Evolutionary conservation across 2,329 filamentous ascomycete species (phyloP).

Genomic region (Fusarium floridanum): DNA sequence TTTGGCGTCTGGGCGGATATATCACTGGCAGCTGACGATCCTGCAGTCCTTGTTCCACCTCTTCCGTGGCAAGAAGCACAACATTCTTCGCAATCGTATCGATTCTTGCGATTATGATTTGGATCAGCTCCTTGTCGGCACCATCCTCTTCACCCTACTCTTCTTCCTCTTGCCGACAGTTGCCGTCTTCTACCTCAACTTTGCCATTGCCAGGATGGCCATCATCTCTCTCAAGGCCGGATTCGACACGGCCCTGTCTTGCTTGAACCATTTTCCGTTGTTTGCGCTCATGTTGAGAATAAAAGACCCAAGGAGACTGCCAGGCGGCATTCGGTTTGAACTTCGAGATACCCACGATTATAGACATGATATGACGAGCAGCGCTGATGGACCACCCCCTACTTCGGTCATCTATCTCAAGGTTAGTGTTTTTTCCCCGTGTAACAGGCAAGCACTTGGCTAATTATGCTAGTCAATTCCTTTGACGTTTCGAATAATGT

Average conservation of each 20-base stretch:
- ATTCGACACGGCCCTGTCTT: conserved; percentile 92
- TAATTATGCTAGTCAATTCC: conserved; percentile 77
- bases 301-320: conserved; percentile 91
- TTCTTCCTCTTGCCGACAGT: conserved; percentile 97
- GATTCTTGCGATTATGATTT: conserved; percentile 99
- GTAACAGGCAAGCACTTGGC: not conserved
- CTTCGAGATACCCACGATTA: conserved; percentile 78
- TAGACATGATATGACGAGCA: conserved; percentile 55
- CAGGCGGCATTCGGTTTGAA: conserved; percentile 90
- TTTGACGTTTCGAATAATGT: conserved; percentile 91
- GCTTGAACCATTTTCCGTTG: conserved; percentile 95
- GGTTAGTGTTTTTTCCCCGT: conserved; percentile 60
- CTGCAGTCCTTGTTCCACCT: conserved; percentile 98
- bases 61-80: conserved; percentile 97
- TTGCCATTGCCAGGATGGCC: conserved; percentile 92
- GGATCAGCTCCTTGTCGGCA: conserved; percentile 94
- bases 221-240: conserved; percentile 94
- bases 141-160: conserved; percentile 93
- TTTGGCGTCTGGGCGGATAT: conserved; percentile 94
- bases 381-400: conserved; percentile 65
- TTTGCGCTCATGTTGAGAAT: conserved; percentile 96
- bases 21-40: conserved; percentile 98
- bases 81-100: conserved; percentile 95
- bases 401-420: conserved; percentile 90
- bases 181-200: conserved; percentile 96